Base-by-base conservation (phyloP, 2,329 filamentous ascomycete species). In the Aplosporella prunicola region DNA sequence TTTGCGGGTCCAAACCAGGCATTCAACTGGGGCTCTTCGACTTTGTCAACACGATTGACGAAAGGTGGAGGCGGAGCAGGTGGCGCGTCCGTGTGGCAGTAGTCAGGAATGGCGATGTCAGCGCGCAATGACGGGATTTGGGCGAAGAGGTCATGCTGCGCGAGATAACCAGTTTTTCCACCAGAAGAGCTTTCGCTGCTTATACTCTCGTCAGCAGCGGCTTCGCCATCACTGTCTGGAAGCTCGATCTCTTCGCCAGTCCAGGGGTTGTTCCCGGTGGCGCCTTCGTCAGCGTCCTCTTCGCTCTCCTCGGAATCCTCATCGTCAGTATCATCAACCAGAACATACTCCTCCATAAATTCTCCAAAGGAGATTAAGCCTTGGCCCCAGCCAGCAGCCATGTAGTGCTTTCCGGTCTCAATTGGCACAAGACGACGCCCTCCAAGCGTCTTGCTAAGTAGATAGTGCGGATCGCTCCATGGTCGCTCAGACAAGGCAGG, bases 1-100 rank as follows among this genome's bases (percentile, higher is more conserved):
- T 78, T 79, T 0, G 78, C 68, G 0, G 91, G 91, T 0, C 91
- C 91, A 45, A 96, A 81, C 91, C 91, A 98, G 6, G 85, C 87
- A 58, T 96, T 93, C 13, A 93, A 68, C 28, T 82, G 66, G 0
- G 85, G 85, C 15, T 75, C 69, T 7, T 61, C 54, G n/a, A n/a
- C n/a, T n/a, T n/a, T n/a, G n/a, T n/a, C n/a, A n/a, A n/a, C n/a
- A n/a, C n/a, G n/a, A n/a, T n/a, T n/a, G 14, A 67, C 55, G 46
- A 47, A n/a, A 30, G 26, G 20, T 45, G 41, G 1, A 46, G 42
- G 2, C 47, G 41, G 3, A 46, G 25, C 10, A 28, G 23, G 20
- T 24, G 38, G 11, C 14, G 26, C 11, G 34, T 36, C 58, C 5
- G 78, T 74, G 64, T 82, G 93, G 67, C 85, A 93, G 55, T 83